A percentile compares a stretch with the other conserved stretches of the same genome.
Conservation (phyloP, 176 grass and related monocot species). For the Thalia dealbata region DNA sequence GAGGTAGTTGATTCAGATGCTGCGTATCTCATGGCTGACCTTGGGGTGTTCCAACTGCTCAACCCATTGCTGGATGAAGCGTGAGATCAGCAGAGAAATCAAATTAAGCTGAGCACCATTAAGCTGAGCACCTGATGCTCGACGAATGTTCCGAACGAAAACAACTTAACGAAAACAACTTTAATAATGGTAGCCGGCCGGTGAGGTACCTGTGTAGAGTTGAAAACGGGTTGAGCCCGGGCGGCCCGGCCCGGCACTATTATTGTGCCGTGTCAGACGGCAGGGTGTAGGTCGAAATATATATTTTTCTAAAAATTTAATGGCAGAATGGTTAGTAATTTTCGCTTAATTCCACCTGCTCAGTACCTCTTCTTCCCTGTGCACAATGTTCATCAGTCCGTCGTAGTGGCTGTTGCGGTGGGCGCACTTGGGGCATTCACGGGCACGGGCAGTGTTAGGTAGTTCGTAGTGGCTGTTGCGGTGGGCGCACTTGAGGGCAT, state of each 20-base stretch:
- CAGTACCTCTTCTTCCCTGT: conserved; percentile 68
- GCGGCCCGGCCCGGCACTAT: no score
- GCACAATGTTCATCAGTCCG: conserved; percentile 76
- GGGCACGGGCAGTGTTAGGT: conserved; percentile 84
- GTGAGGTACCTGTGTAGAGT: conserved; percentile 30
- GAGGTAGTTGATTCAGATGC: conserved; percentile 56
- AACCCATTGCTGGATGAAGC: conserved; percentile 37
- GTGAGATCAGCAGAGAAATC: conserved; percentile 2
- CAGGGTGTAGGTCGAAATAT: no score
- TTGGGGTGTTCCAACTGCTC: conserved; percentile 40
- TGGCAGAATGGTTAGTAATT: no score
- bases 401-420: conserved; percentile 74
- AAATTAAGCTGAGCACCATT: no score
- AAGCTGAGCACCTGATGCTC: background rate
- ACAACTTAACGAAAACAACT: background rate
- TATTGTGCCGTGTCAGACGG: conserved; percentile 1
- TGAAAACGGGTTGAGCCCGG: no score
- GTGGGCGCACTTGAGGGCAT: no score
- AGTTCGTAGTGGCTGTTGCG: no score
- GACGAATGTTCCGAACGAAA: background rate
- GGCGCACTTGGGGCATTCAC: conserved; percentile 56
- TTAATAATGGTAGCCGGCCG: no score
- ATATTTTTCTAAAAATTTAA: no score
- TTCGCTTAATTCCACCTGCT: no score
- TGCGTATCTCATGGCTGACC: conserved; percentile 63